Evolutionary conservation across 2,329 filamentous ascomycete species (phyloP).

Genomic region (Cercospora sp.): DNA sequence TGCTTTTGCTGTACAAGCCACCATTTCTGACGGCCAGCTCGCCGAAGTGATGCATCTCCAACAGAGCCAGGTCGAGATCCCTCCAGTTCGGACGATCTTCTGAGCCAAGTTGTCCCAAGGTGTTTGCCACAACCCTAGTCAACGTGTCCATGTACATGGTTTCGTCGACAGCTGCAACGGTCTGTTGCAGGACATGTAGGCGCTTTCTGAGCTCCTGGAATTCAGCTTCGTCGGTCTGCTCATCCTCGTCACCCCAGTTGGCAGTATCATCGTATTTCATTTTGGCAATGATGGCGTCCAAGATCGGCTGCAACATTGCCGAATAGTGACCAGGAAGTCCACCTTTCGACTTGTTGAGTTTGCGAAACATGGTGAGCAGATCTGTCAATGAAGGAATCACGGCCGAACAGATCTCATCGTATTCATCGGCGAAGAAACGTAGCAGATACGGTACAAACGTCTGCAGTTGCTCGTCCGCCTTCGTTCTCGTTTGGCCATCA

Average conservation of each 20-base stretch:
- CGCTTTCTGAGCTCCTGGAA: constrained; percentile 93
- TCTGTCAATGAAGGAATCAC: constrained; percentile 93
- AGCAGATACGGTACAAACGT: constrained; percentile 83
- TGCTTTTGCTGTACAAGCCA: constrained; percentile 81
- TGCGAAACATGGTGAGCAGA: constrained; percentile 85
- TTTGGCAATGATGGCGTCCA: constrained; percentile 90
- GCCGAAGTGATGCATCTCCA: constrained; percentile 95
- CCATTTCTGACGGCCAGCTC: constrained; percentile 88
- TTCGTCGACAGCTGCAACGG: constrained; percentile 86
- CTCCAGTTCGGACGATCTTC: constrained; percentile 84
- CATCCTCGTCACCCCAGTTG: constrained; percentile 89
- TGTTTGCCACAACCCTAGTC: constrained; percentile 82
- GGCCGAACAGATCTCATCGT: constrained; percentile 95
- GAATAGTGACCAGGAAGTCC: constrained; percentile 72
- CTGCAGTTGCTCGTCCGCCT: constrained; percentile 79
- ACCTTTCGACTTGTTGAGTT: constrained; percentile 63
- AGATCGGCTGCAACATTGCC: constrained; percentile 80
- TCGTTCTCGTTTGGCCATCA: constrained; percentile 65
- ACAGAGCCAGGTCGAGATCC: constrained; percentile 86
- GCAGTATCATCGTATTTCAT: constrained; percentile 98
- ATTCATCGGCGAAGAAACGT: constrained; percentile 95
- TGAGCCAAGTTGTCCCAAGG: constrained; percentile 76
- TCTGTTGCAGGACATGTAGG: constrained; percentile 87
- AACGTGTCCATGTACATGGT: constrained; percentile 83
- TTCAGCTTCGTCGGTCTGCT: constrained; percentile 94